These are phyloP conservation scores for Vigna radiata DNA, from an alignment of 306 rosid genomes.

Conservation along the genomic window DNA sequence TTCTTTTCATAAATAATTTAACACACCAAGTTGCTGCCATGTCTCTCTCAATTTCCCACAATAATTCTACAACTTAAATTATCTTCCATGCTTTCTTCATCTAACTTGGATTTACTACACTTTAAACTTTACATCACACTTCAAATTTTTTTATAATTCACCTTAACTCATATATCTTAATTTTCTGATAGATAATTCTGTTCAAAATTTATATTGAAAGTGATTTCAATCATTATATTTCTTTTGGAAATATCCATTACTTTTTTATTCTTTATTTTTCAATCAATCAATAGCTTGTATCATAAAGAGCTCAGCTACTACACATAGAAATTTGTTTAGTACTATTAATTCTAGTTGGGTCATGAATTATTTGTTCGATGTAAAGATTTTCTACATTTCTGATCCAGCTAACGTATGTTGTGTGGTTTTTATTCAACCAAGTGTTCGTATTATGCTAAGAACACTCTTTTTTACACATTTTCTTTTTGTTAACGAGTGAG, in stretches of 20 bases:
- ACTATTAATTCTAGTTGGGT: conserved; percentile 5
- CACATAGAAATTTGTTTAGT: not conserved
- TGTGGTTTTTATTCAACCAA: not conserved
- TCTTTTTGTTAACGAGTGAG: not conserved
- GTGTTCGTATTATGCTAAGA: not conserved
- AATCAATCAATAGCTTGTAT: conserved; percentile 14
- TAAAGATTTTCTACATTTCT: not conserved
- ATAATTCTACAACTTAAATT: conserved; percentile 28
- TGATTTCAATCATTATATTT: no score
- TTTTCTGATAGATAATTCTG: no score
- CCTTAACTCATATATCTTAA: not conserved
- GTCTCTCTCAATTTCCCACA: conserved; percentile 54
- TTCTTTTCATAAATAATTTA: conserved; percentile 38
- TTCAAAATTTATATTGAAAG: no score
- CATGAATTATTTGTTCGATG: not conserved
- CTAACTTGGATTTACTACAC: not conserved
- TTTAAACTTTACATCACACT: not conserved
- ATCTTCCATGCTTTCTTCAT: not conserved
- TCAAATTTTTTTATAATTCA: conserved; percentile 18
- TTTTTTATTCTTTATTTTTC: not conserved
- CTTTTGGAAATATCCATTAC: no score
- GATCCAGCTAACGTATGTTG: not conserved
- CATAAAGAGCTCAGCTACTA: conserved; percentile 8
- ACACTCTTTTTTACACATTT: not conserved
- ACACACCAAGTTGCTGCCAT: conserved; percentile 43